Evolutionary conservation across 2,329 filamentous ascomycete genomes (phyloP), one percentile per base, ranked within the genome.

Genomic region (Fusarium bulbicola): DNA sequence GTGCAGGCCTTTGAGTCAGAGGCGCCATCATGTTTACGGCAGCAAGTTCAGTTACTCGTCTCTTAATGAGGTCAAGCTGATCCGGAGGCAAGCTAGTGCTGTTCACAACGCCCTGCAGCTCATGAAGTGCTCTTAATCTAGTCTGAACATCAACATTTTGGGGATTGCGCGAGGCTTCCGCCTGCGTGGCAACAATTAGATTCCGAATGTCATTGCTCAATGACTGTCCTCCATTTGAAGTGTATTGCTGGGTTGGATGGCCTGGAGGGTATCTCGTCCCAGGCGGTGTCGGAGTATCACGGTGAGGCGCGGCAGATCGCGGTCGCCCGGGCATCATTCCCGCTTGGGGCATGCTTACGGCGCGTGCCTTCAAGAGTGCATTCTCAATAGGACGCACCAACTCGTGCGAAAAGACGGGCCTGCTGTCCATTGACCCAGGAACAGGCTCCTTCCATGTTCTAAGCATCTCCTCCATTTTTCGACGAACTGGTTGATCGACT

Each of bases 371-470:
- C 81, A 96, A 94, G 67, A 99, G 86, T 57, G 95, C 95, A 82
- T 94, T 97, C 82, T 99, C 96, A 75, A 99, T 98, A 47, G 94
- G 93, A 59, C 93, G 90, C 47, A 95, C 97, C 66, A 95, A 90
- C 64, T 98, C 95, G 43, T 91, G 88, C 34, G 94, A 90, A 80
- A 99, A 99, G 58, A 99, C 95, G 13, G 96, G 95, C 70, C 94
- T 90, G n/a, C 92, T 92, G 78, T 97, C 95, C 80, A 97, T 90
- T 20, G 96, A 97, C 54, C 95, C 96, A 4, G 95, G 95, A 20
- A 98, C 95, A 5, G 96, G 94, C 78, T 97, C 94, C 83, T 98
- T 98, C 96, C 96, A 99, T 2, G 96, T 99, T 82, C 93, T 95
- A 76, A 99, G 87, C 92, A 99, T 95, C 82, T 97, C 95, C 80